Percentiles rank a stretch among this genome's conserved stretches.
These are phyloP conservation scores for Aspergillus aculeatinus DNA, from an alignment of 2,329 filamentous ascomycete species.

Conservation along the genomic window DNA sequence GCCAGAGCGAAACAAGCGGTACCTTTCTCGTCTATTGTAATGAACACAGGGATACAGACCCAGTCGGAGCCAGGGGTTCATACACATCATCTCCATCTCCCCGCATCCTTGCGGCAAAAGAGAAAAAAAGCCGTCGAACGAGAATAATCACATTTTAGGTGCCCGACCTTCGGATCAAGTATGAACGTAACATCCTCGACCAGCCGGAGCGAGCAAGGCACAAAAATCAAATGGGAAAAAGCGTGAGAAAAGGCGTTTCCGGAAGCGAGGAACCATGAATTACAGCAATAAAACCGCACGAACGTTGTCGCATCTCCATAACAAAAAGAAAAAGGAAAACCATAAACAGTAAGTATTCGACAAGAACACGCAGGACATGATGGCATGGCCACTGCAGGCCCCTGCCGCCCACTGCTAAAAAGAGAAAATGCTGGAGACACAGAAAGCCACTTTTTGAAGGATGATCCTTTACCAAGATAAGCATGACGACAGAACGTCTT, in stretches of 20 bases:
- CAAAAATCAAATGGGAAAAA: slow-evolving; percentile 30
- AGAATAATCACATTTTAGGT: slow-evolving; percentile 39
- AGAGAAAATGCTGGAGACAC: slow-evolving; percentile 35
- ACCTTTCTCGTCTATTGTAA: slow-evolving; percentile 35
- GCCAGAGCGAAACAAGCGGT: not conserved
- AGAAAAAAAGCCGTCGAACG: slow-evolving; percentile 24
- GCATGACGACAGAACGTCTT: slow-evolving; percentile 27
- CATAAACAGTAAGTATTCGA: slow-evolving; percentile 30
- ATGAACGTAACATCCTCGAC: slow-evolving; percentile 38
- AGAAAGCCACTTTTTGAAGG: slow-evolving; percentile 45
- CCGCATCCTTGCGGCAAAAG: slow-evolving; percentile 23
- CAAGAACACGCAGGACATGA: slow-evolving; percentile 6
- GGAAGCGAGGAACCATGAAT: slow-evolving; percentile 31
- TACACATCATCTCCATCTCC: slow-evolving; percentile 28
- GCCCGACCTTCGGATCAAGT: slow-evolving; percentile 39
- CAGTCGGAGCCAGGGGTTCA: slow-evolving; percentile 27
- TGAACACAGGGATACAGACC: slow-evolving; percentile 29
- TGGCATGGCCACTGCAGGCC: slow-evolving; percentile 5
- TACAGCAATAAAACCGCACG: slow-evolving; percentile 37
- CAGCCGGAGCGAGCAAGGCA: slow-evolving; percentile 40
- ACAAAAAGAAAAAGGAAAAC: slow-evolving; percentile 39
- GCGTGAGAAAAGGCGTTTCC: slow-evolving; percentile 28
- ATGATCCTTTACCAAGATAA: slow-evolving; percentile 30
- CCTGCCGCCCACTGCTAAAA: slow-evolving; percentile 25
- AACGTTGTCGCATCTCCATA: slow-evolving; percentile 40